These are phyloP conservation scores for Penicillium canariense DNA, from an alignment of 495 filamentous ascomycete genomes.

Conservation along the genomic window DNA sequence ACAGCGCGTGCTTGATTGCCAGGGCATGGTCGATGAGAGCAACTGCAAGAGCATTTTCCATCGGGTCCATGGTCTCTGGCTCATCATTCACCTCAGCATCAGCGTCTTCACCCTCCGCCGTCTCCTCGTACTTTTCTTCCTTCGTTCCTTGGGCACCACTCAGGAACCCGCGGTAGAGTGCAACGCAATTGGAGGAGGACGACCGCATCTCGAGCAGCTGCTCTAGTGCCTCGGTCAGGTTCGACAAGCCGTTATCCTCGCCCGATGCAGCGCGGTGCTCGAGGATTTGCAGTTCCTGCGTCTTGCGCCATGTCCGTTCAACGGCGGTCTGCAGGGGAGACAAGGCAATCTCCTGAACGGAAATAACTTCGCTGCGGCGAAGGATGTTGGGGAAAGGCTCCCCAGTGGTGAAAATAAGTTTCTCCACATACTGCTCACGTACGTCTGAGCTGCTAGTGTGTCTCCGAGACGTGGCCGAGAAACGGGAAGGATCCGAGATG, in stretches of 20 bases:
- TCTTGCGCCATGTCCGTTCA: constrained; percentile 89
- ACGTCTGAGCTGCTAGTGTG: constrained; percentile 61
- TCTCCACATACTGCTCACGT: constrained; percentile 76
- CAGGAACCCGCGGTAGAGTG: constrained; percentile 71
- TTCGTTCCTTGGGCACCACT: constrained; percentile 49
- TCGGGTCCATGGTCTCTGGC: constrained; percentile 51
- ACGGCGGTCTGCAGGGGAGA: constrained; percentile 82
- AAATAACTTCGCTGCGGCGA: constrained; percentile 79
- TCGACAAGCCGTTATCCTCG: constrained; percentile 61
- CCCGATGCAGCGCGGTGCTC: constrained; percentile 75
- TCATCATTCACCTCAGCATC: constrained; percentile 48
- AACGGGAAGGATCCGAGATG: constrained; percentile 65
- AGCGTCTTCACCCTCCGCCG: constrained; percentile 43
- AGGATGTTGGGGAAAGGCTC: constrained; percentile 92
- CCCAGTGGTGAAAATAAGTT: constrained; percentile 77
- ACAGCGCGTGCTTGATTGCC: constrained; percentile 78
- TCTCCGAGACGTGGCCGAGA: constrained; percentile 69
- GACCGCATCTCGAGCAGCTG: constrained; percentile 67
- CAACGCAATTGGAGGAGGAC: constrained; percentile 63
- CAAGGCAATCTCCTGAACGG: constrained; percentile 61
- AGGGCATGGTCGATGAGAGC: constrained; percentile 88
- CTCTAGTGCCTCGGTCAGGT: constrained; percentile 69
- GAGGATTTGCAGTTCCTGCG: constrained; percentile 71
- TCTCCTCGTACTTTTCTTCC: constrained; percentile 37
- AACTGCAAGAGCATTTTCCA: constrained; percentile 81